Base-by-base conservation (phyloP, 2,329 filamentous ascomycete species). In the Aspergillus brunneoviolaceus region DNA sequence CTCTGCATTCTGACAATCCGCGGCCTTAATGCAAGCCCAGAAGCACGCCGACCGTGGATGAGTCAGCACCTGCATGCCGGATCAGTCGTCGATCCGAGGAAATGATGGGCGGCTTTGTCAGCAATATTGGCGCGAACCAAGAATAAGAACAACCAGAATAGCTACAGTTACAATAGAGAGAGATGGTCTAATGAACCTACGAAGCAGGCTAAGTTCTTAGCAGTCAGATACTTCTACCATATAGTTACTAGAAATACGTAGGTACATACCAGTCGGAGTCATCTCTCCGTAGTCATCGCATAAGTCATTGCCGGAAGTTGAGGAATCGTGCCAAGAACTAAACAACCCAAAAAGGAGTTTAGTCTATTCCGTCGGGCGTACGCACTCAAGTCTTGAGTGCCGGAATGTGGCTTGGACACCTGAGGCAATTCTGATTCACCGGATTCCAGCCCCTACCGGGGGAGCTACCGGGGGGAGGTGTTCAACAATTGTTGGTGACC, bases 1-100 rank as follows among this genome's bases (percentile, higher is more conserved):
- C 7, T 7, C 14, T 45, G 16, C 39, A 45, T 45, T 45, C n/a
- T 45, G 39, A 45, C 39, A 45, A 19, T 19, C 14, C 39, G 9
- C 14, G 14, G 16, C 16, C 39, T 12, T 5, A 45, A 19, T 45
- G n/a, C 39, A 35, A 12, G 39, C 39, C 39, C n/a, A 7, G 39
- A 45, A 45, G 14, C 39, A 45, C n/a, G 48, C 11, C 48, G 31
- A 16, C 42, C 16, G 39, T 21, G 27, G 42, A 52, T 49, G 39
- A 58, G 49, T 58, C 48, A 59, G 58, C 33, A 21, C 58, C 49
- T 51, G 33, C 52, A 48, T 59, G 51, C 52, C 52, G 48, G 52
- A 31, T 59, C 47, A 59, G 58, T 59, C 51, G 56, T 45, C 48
- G n/a, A 14, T 48, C 29, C 33, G 45, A 35, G 50, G 42, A 39